These are phyloP conservation scores for Mycosphaerelloides madeirae DNA, from an alignment of 2,329 filamentous ascomycete species.

Conservation along the genomic window DNA sequence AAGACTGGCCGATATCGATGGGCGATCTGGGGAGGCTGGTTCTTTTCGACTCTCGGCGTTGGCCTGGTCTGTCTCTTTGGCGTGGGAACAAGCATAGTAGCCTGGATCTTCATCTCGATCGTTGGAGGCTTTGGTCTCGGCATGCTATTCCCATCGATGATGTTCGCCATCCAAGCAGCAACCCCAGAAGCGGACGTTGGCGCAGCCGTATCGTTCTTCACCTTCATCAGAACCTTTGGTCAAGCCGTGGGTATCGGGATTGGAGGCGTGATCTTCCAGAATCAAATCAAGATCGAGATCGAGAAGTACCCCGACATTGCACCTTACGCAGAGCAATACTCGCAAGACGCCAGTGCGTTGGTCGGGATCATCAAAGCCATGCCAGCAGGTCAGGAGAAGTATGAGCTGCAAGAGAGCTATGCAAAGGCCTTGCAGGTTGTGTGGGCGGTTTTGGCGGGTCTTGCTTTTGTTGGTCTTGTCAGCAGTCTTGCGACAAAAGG, in stretches of 20 bases:
- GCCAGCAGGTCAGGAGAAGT: no score
- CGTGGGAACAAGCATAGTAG: constrained; percentile 46
- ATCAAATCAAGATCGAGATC: constrained; percentile 1
- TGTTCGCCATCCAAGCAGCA: constrained; percentile 60
- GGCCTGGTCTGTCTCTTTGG: constrained; percentile 52
- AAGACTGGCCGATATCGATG: constrained; percentile 56
- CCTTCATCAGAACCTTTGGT: constrained; percentile 7
- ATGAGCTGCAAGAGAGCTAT: no score
- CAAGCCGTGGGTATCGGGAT: constrained; percentile 4
- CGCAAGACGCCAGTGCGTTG: no score
- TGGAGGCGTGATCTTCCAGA: constrained; percentile 1
- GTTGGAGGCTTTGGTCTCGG: constrained; percentile 59
- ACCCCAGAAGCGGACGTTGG: constrained; percentile 32
- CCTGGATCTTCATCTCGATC: constrained; percentile 59
- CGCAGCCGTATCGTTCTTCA: constrained; percentile 3
- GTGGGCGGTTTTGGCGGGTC: no score
- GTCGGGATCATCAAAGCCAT: no score
- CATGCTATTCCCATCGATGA: constrained; percentile 60
- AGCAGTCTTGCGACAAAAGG: no score
- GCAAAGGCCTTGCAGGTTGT: no score
- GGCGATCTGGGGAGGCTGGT: constrained; percentile 59
- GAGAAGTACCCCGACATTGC: no score
- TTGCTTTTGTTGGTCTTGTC: no score
- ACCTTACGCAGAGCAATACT: no score
- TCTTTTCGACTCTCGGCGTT: constrained; percentile 53